Percentiles rank a stretch among this genome's conserved stretches.
These are phyloP conservation scores for Pezicula carpinea DNA, from an alignment of 2,329 filamentous ascomycete species.

Conservation along the genomic window DNA sequence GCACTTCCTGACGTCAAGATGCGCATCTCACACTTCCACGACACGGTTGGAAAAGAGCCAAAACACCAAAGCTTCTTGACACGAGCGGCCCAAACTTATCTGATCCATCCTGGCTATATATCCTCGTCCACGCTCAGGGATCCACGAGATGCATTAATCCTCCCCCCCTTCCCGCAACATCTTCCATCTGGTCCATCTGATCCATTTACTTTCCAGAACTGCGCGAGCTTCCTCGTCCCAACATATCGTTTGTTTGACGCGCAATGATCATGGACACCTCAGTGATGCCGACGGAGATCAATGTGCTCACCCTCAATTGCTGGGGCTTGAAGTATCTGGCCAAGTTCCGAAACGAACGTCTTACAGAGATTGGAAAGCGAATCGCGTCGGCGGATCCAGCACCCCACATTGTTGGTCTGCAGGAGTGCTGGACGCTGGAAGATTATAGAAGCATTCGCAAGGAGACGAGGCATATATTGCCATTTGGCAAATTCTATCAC, in stretches of 20 bases:
- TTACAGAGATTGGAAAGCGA: conserved; percentile 78
- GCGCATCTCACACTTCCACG: no score
- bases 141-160: no score
- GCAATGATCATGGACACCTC: conserved; percentile 17
- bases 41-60: no score
- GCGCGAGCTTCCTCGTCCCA: neutral
- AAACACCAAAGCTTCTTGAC: no score
- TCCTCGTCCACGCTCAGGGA: no score
- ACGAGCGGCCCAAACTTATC: no score
- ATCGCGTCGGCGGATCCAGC: conserved; percentile 63
- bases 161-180: neutral
- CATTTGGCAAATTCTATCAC: conserved; percentile 90
- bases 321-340: conserved; percentile 92
- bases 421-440: conserved; percentile 88
- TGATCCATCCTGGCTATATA: no score
- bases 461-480: conserved; percentile 68
- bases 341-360: conserved; percentile 69
- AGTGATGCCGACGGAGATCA: conserved; percentile 54
- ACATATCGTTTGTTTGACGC: neutral
- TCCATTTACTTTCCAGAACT: neutral
- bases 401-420: conserved; percentile 85
- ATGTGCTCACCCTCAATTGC: conserved; percentile 88
- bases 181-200: neutral
- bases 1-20: no score
- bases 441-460: conserved; percentile 77